A percentile compares a stretch with the other conserved stretches of the same genome.
These are phyloP conservation scores for Rhizopus delemar DNA, from an alignment of 371 early-diverging fungal species.

Conservation along the genomic window DNA sequence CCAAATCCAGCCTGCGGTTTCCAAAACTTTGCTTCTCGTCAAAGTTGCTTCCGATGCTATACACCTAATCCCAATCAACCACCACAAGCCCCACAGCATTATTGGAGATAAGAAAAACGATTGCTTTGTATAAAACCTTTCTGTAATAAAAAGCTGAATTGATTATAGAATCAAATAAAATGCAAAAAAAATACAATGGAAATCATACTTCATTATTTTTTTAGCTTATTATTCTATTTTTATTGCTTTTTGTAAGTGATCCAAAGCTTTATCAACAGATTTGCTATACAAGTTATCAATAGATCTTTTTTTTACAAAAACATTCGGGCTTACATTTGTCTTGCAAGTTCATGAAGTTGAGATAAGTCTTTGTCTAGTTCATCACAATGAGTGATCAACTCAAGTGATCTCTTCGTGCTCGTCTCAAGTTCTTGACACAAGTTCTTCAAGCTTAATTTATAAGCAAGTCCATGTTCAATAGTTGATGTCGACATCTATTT, in stretches of 20 bases:
- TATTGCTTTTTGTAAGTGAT: slow-evolving; percentile 17
- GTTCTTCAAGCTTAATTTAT: slow-evolving; percentile 12
- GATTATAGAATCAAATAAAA: background rate
- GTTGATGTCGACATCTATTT: slow-evolving; percentile 28
- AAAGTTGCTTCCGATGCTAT: slow-evolving; percentile 60
- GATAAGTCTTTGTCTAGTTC: slow-evolving; percentile 32
- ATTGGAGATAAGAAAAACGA: background rate
- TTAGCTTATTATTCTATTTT: slow-evolving; percentile 1
- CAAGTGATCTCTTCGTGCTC: slow-evolving; percentile 20
- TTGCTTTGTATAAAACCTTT: background rate
- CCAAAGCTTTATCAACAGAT: slow-evolving; percentile 24
- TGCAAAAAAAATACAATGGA: background rate
- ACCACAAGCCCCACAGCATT: slow-evolving; percentile 8
- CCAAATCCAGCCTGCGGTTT: slow-evolving; percentile 67
- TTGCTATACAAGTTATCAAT: slow-evolving; percentile 11
- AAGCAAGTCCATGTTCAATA: slow-evolving; percentile 16
- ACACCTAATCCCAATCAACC: slow-evolving; percentile 50
- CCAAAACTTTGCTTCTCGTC: slow-evolving; percentile 77
- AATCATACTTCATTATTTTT: background rate
- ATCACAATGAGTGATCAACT: slow-evolving; percentile 32
- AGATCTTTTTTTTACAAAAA: background rate
- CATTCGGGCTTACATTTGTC: slow-evolving; percentile 24
- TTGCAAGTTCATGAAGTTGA: slow-evolving; percentile 20
- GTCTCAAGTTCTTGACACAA: slow-evolving; percentile 18
- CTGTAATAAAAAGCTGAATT: background rate